Evolutionary conservation across 257 asterid genomes (phyloP), one percentile per base, ranked within the genome.

Genomic region (Nicotiana sylvestris): DNA sequence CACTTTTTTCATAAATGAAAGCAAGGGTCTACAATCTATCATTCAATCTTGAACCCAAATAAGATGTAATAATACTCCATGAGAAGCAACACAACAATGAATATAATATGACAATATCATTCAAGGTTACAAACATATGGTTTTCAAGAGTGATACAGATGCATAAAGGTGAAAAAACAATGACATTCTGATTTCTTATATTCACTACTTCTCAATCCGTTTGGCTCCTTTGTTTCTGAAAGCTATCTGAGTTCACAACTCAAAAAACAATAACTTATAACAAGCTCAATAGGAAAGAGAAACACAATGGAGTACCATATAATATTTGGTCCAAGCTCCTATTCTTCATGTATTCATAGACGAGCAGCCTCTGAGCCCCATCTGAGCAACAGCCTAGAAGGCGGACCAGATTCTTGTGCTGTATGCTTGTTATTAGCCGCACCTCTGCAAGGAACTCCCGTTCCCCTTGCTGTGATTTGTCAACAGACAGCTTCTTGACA

Each of bases 331-430:
- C 98, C 86, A 94, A 88, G 81, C 98, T 92, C 82, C 92, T 77
- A 78, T 94, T 92, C 86, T 91, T 93, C 96, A 93, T 89, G 86
- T 91, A 92, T 86, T 94, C 98, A 39, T 94, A 94, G 66, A 92
- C 96, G 65, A 93, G 97, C 12, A 93, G 90, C 53, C 97, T 82
- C 51, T 92, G 95, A 85, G 87, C 89, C 74, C 97, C 93, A 76
- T 92, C 93, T 13, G 95, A 91, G 87, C 95, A 93, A 87, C 98
- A 92, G 15, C 98, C 95, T 4, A 92, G 85, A 86, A 92, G 95
- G 82, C 95, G 91, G 39, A 93, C 94, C 81, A 92, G 92, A 87
- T 93, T 93, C 91, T 93, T 93, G 89, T 92, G 97, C 32, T 91
- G 97, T 88, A 93, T 90, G 61, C 97, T 93, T 62, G 98, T 92